Evolutionary conservation across 306 rosid genomes (phyloP).

Genomic region (Amphicarpaea edgeworthii): DNA sequence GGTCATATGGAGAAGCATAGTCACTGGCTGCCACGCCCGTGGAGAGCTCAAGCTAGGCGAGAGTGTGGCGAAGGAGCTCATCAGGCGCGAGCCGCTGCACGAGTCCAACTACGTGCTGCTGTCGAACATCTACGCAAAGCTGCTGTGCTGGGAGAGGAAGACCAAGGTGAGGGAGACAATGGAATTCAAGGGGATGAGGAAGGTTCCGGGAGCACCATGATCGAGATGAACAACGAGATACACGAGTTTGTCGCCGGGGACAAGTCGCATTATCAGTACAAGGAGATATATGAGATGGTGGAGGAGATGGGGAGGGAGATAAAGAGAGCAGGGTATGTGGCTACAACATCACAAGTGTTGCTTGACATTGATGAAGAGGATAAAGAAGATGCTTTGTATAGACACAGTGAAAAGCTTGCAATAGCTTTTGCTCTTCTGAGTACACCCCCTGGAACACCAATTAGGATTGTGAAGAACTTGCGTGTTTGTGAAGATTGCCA

Average conservation of each 20-base stretch:
- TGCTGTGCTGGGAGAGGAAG: constrained; percentile 83
- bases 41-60: constrained; percentile 82
- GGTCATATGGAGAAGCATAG: constrained; percentile 73
- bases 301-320: constrained; percentile 86
- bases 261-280: constrained; percentile 69
- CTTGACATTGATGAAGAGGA: constrained; percentile 92
- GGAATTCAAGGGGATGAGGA: constrained; percentile 83
- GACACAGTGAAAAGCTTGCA: constrained; percentile 93
- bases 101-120: constrained; percentile 84
- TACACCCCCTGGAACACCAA: constrained; percentile 73
- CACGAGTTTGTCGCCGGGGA: constrained; percentile 89
- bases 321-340: constrained; percentile 81
- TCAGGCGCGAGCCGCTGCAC: constrained; percentile 68
- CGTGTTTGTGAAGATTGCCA: constrained; percentile 93
- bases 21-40: constrained; percentile 74
- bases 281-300: constrained; percentile 84
- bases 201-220: constrained; percentile 95
- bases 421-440: constrained; percentile 86
- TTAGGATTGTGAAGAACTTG: constrained; percentile 89
- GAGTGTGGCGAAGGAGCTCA: constrained; percentile 66
- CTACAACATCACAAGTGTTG: constrained; percentile 80
- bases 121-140: constrained; percentile 84
- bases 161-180: constrained; percentile 80
- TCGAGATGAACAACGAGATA: constrained; percentile 74
- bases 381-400: constrained; percentile 76